These are phyloP conservation scores for Chimonanthus salicifolius DNA, from an alignment of 164 flowering plant genomes.

Conservation along the genomic window DNA sequence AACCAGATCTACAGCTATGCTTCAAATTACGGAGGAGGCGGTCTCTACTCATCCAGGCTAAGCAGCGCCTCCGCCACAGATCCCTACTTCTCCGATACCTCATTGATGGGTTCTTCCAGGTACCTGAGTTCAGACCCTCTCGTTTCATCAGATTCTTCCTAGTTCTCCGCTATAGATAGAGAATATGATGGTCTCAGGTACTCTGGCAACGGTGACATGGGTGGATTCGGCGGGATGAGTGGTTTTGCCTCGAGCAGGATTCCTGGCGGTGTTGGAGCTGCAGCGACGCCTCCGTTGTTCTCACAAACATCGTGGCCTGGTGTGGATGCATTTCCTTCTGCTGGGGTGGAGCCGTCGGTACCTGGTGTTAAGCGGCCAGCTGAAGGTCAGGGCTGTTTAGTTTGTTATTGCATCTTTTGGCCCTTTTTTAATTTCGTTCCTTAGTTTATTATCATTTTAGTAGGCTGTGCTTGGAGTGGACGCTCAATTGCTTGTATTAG, in stretches of 20 bases:
- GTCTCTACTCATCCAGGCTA: constrained; percentile 12
- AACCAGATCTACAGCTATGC: constrained; percentile 31
- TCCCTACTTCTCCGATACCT: constrained; percentile 16
- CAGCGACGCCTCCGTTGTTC: constrained; percentile 5
- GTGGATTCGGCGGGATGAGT: constrained; percentile 4
- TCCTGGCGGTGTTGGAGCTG: neutral
- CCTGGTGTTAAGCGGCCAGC: constrained; percentile 37
- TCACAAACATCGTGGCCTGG: constrained; percentile 19
- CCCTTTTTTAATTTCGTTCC: neutral
- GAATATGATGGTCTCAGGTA: constrained; percentile 12
- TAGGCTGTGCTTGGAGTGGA: neutral
- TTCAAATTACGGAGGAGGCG: constrained; percentile 24
- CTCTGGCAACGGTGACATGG: constrained; percentile 10
- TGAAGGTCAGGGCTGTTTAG: constrained; percentile 30
- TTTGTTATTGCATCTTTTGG: neutral
- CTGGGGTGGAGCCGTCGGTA: constrained; percentile 15
- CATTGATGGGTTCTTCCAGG: constrained; percentile 18
- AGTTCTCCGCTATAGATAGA: constrained; percentile 12
- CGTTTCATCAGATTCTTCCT: constrained; percentile 9
- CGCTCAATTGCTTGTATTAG: neutral
- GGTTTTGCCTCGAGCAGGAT: constrained; percentile 2
- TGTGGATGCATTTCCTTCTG: constrained; percentile 2
- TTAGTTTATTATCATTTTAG: too few relatives aligned
- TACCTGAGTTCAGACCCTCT: constrained; percentile 14
- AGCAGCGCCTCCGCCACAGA: constrained; percentile 15